phyloP scores from a whole-genome alignment of 2,329 filamentous ascomycete genomes.

The Ophiostoma tasmaniense region DNA sequence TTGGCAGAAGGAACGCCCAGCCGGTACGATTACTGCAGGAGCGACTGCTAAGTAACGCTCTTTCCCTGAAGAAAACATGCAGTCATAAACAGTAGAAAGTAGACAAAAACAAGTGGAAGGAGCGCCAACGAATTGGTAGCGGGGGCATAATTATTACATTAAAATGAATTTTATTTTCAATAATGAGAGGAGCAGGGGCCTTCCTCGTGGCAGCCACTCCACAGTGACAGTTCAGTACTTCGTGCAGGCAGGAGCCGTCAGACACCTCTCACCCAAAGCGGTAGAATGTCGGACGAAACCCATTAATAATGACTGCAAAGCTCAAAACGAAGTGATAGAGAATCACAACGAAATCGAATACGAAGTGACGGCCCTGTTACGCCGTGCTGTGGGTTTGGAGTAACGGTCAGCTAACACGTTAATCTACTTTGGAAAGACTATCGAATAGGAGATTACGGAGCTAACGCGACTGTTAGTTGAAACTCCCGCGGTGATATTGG shows the following conservation, averaged over 20 bases:
- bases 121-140: neutral
- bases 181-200: neutral
- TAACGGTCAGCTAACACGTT: neutral
- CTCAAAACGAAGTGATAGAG: neutral
- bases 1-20: neutral
- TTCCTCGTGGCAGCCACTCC: neutral
- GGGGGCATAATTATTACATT: neutral
- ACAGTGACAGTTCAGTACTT: neutral
- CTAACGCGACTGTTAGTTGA: neutral
- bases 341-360: neutral
- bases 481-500: neutral
- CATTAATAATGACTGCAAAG: neutral
- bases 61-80: neutral
- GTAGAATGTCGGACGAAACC: neutral
- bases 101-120: neutral
- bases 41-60: neutral
- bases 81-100: neutral
- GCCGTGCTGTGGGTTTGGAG: neutral
- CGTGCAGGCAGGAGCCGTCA: too few relatives aligned
- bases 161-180: neutral
- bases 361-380: neutral
- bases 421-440: neutral
- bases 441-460: neutral
- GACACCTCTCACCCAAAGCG: neutral
- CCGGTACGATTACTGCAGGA: neutral